phyloP scores from a whole-genome alignment of 2,329 filamentous ascomycete species.

The Esteya vermicola region DNA sequence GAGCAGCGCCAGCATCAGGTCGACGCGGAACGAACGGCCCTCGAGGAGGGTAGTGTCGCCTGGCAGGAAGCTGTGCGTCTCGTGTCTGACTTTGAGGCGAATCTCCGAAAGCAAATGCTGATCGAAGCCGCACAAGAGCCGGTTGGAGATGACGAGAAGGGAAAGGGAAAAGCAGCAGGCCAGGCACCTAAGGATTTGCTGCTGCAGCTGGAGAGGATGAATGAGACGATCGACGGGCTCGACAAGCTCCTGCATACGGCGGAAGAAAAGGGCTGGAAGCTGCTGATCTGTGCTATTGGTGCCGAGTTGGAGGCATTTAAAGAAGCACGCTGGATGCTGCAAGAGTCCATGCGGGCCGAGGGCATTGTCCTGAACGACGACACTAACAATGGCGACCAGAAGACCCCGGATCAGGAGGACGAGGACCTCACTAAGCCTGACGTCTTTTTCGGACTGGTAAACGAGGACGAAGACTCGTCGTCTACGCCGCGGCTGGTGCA shows the following conservation, averaged over 20 bases:
- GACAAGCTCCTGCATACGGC: constrained; percentile 38
- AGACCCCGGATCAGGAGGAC: too few relatives aligned
- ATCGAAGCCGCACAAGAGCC: not conserved
- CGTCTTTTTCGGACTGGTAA: not conserved
- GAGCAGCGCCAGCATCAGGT: constrained; percentile 40
- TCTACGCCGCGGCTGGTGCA: constrained; percentile 18
- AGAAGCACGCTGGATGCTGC: constrained; percentile 17
- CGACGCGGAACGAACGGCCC: constrained; percentile 46
- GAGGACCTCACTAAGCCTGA: not conserved
- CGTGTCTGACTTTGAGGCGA: constrained; percentile 51
- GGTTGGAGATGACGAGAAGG: constrained; percentile 17
- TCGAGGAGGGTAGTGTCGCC: constrained; percentile 51
- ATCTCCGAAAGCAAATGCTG: constrained; percentile 40
- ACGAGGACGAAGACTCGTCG: constrained; percentile 3
- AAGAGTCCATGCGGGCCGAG: constrained; percentile 17
- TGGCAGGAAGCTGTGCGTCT: constrained; percentile 50
- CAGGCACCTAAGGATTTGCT: constrained; percentile 10
- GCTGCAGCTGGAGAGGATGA: constrained; percentile 40
- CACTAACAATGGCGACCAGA: too few relatives aligned
- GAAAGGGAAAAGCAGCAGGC: constrained; percentile 1
- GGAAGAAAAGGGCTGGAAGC: constrained; percentile 53
- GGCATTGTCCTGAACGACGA: too few relatives aligned
- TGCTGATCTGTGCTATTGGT: constrained; percentile 61
- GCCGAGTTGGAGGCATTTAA: constrained; percentile 33
- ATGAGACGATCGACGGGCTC: constrained; percentile 38